phyloP scores from a whole-genome alignment of 176 grass and related monocot species.

The Tillandsia leiboldiana region DNA sequence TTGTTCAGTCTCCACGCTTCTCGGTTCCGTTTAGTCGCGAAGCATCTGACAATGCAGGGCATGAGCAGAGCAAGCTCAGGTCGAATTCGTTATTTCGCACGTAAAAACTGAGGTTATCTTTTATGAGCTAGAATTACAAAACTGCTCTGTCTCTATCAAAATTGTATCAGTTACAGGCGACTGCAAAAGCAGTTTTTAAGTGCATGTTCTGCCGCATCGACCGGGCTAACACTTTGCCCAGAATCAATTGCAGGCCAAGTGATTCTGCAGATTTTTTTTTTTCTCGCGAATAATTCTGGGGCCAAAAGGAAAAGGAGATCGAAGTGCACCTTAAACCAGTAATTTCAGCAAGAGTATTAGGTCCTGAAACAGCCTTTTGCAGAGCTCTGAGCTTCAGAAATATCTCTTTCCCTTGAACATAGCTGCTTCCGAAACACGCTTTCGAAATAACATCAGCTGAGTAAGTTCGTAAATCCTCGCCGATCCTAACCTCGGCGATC shows the following conservation, averaged over 20 bases:
- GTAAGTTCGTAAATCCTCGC: conserved; percentile 76
- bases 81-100: not conserved
- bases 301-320: not conserved
- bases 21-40: conserved; percentile 54
- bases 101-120: too few species aligned
- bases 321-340: conserved; percentile 60
- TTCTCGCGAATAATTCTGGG: too few species aligned
- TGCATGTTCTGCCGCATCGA: too few species aligned
- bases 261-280: too few species aligned
- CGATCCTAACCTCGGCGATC: conserved; percentile 58
- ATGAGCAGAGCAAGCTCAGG: not conserved
- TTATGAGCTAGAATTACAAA: too few species aligned
- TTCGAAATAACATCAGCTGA: conserved; percentile 88
- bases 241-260: too few species aligned
- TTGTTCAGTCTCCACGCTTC: conserved; percentile 66
- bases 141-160: too few species aligned
- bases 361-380: conserved; percentile 68
- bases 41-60: conserved; percentile 20
- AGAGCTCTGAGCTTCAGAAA: conserved; percentile 78
- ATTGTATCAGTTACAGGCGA: too few species aligned
- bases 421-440: conserved; percentile 93
- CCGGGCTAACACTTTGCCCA: too few species aligned
- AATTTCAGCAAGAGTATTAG: conserved; percentile 78
- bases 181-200: too few species aligned
- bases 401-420: conserved; percentile 74